Conservation (phyloP, 1,139 yeast genomes). For the Arxiozyma slooffiae region DNA sequence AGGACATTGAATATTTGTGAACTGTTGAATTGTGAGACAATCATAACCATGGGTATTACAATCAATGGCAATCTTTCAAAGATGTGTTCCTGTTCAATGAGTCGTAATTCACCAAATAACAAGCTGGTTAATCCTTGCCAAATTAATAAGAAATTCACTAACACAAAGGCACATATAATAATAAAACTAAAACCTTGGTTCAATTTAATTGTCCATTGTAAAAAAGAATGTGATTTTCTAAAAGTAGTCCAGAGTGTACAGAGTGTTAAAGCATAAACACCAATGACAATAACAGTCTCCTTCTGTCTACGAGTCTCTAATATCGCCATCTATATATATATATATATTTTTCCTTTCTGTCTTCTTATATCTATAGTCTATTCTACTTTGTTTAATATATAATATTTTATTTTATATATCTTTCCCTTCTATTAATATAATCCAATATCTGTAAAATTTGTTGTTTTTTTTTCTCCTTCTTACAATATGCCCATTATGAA, state of each 20-base stretch:
- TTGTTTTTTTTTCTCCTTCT: too few relatives aligned
- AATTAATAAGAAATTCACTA: slow-evolving; percentile 10
- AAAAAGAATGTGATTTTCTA: slow-evolving; percentile 9
- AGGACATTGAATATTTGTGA: slow-evolving; percentile 42
- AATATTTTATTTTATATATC: too few relatives aligned
- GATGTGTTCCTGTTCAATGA: slow-evolving; percentile 69
- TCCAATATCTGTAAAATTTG: too few relatives aligned
- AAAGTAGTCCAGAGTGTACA: slow-evolving; percentile 4
- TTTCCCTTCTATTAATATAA: not conserved
- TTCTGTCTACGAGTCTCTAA: not conserved
- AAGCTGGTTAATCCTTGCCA: slow-evolving; percentile 31
- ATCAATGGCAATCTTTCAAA: slow-evolving; percentile 61
- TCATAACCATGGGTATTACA: slow-evolving; percentile 53
- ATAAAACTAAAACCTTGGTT: slow-evolving; percentile 35
- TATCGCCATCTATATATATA: not conserved
- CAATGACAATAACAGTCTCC: not conserved
- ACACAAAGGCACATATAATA: slow-evolving; percentile 15
- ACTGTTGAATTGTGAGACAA: slow-evolving; percentile 52
- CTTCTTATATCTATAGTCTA: too few relatives aligned
- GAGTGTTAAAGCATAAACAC: slow-evolving; percentile 1
- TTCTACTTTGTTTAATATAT: not conserved
- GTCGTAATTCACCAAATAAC: slow-evolving; percentile 67
- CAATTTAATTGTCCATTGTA: slow-evolving; percentile 29
- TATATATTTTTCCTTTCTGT: too few relatives aligned
- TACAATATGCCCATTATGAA: not conserved